Percentiles rank a stretch among this genome's conserved stretches.
Conservation (phyloP, 768 basidiomycete species). For the Russula emetica region DNA sequence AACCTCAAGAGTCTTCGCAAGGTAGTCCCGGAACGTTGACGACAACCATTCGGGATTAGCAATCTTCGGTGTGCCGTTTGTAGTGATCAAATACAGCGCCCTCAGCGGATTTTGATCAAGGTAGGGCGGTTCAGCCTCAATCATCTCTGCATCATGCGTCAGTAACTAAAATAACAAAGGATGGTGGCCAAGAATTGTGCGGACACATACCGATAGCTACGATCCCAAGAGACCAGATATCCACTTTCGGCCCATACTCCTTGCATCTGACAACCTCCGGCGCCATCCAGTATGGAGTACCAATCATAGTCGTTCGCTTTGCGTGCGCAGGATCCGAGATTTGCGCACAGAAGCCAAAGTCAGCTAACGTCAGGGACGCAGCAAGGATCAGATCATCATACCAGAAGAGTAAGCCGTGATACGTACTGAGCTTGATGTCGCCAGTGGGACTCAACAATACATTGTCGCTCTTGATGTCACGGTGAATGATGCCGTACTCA, state of each 20-base stretch:
- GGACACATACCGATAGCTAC: constrained; percentile 63
- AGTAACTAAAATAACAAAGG: constrained; percentile 6
- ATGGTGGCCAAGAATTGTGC: constrained; percentile 38
- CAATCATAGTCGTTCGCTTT: constrained; percentile 97
- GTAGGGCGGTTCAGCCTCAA: constrained; percentile 96
- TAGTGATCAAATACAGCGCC: constrained; percentile 95
- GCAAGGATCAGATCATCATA: not conserved
- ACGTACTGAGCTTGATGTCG: constrained; percentile 97
- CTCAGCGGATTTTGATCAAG: constrained; percentile 94
- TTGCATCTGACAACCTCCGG: constrained; percentile 97
- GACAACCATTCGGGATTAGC: constrained; percentile 80
- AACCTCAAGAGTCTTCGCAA: constrained; percentile 84
- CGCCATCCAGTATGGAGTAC: constrained; percentile 99
- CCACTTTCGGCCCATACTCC: constrained; percentile 98
- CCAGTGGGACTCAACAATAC: constrained; percentile 88
- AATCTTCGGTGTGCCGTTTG: constrained; percentile 92
- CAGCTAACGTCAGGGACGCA: constrained; percentile 46
- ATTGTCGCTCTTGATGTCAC: constrained; percentile 99
- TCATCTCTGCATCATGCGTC: constrained; percentile 66
- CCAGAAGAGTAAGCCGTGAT: not conserved
- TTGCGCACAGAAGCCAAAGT: constrained; percentile 98
- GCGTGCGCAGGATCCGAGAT: constrained; percentile 78
- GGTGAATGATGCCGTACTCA: constrained; percentile 95
- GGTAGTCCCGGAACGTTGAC: constrained; percentile 80
- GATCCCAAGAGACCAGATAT: constrained; percentile 85